Base-by-base conservation (phyloP, 106 monocot species). In the Acanthochlamys bracteata region DNA sequence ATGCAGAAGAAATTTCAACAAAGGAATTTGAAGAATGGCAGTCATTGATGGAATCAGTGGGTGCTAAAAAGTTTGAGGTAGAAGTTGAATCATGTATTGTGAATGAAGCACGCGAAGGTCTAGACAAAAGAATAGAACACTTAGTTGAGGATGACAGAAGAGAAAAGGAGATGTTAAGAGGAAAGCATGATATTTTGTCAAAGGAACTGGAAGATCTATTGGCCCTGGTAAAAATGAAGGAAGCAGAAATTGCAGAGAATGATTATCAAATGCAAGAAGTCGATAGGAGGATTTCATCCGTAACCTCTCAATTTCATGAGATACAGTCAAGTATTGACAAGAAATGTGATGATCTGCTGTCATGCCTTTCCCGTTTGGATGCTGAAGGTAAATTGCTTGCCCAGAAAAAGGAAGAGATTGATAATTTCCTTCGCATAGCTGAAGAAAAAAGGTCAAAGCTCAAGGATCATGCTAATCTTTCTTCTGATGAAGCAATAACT, bases 201-300 rank as follows among this genome's bases (percentile, higher is more conserved):
- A 83, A 85, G 67, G 96, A 98, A 68, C 73, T 98, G 41, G 75
- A 75, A 27, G 80, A 91, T 13, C 73, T 98, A 10, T 65, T 85
- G 39, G 74, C 51, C 53, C 70, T 88, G 71, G 88, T 98, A 2
- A 82, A 59, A 69, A 61, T 88, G 72, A 98, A 98, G 70, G 84
- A 98, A 74, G 69, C 67, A 43, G 85, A 96, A 64, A 91, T 98
- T 71, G 71, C 70, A 60, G 79, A 88, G 42, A 91, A 88, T 74
- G 73, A 85, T 43, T 33, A 63, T 54, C 69, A 77, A 63, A 91
- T 98, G 21, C 73, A 76, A 42, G 75, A 80, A 66, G 82, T 85
- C 61, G 88, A 98, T 54, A 68, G 70, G 52, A 82, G 68, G 69
- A 88, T 98, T 27, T 83, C 76, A 66, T 41, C 61, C 63, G 85